These are phyloP conservation scores for Pisolithus microcarpus DNA, from an alignment of 768 basidiomycete genomes.

Conservation along the genomic window DNA sequence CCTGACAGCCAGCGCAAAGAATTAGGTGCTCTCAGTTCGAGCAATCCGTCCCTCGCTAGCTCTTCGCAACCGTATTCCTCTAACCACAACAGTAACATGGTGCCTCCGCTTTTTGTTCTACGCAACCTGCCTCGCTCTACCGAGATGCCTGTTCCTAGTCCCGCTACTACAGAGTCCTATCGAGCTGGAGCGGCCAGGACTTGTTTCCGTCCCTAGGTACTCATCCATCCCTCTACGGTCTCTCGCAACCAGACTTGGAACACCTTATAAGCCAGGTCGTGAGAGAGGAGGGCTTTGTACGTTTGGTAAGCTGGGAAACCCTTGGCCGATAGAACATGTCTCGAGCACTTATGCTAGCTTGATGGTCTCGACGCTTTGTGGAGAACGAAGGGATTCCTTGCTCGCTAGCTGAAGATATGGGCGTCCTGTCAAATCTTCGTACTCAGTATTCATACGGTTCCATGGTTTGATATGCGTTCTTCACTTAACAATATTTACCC, in stretches of 20 bases:
- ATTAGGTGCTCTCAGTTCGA: background rate
- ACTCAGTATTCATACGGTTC: too few relatives aligned
- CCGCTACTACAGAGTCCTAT: conserved; percentile 5
- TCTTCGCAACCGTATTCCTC: conserved; percentile 30
- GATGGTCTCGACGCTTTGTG: conserved; percentile 49
- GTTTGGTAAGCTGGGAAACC: conserved; percentile 46
- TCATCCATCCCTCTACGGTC: conserved; percentile 43
- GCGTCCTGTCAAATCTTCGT: background rate
- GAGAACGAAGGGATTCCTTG: conserved; percentile 37
- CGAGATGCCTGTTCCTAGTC: conserved; percentile 3
- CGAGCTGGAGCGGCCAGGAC: conserved; percentile 9
- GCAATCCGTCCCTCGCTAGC: conserved; percentile 19
- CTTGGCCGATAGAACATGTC: background rate
- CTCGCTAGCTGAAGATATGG: conserved; percentile 7
- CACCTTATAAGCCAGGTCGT: conserved; percentile 52
- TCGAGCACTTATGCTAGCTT: conserved; percentile 35
- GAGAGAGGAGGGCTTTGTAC: conserved; percentile 68
- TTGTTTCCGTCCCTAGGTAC: conserved; percentile 38
- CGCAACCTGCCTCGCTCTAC: conserved; percentile 6
- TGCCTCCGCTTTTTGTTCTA: conserved; percentile 28
- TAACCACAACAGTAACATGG: conserved; percentile 12
- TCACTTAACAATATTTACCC: background rate
- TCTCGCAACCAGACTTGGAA: conserved; percentile 48
- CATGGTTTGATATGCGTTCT: too few relatives aligned
- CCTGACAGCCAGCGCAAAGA: conserved; percentile 1